phyloP scores from a whole-genome alignment of 1,139 yeast species.

The Hyphopichia wangnamkhiaoensis region DNA sequence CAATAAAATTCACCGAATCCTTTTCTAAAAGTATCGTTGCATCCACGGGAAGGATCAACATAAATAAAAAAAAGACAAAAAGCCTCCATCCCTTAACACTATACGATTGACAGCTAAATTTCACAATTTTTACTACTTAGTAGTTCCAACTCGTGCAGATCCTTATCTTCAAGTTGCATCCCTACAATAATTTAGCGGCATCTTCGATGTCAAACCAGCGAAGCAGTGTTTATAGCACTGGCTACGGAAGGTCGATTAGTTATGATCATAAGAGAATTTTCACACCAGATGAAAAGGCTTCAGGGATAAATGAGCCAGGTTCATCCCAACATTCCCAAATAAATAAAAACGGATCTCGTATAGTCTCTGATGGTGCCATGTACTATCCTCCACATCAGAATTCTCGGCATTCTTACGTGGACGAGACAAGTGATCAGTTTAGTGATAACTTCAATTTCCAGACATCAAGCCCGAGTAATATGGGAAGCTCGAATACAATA shows the following conservation, averaged over 20 bases:
- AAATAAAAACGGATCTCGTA: slow-evolving; percentile 7
- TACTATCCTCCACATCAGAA: background rate
- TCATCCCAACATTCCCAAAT: background rate
- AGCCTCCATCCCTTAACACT: too few relatives aligned
- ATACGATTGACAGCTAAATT: too few relatives aligned
- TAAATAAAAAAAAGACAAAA: too few relatives aligned
- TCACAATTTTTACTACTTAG: too few relatives aligned
- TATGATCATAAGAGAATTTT: slow-evolving; percentile 32
- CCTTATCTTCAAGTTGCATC: slow-evolving; percentile 9
- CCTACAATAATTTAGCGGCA: slow-evolving; percentile 7
- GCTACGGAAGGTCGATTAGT: slow-evolving; percentile 29
- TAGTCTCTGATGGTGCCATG: slow-evolving; percentile 19
- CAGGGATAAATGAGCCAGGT: background rate
- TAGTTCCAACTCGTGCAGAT: too few relatives aligned
- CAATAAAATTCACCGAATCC: too few relatives aligned
- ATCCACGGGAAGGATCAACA: too few relatives aligned
- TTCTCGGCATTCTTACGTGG: background rate
- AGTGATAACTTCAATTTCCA: background rate
- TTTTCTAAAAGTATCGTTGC: too few relatives aligned
- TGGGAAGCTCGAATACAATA: background rate
- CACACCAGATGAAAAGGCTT: slow-evolving; percentile 8
- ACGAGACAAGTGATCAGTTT: slow-evolving; percentile 1
- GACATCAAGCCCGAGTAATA: slow-evolving; percentile 1
- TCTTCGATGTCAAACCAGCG: slow-evolving; percentile 6
- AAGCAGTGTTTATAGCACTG: background rate